Base-by-base conservation (phyloP, 2,329 filamentous ascomycete genomes). In the Orbilia oligospora region DNA sequence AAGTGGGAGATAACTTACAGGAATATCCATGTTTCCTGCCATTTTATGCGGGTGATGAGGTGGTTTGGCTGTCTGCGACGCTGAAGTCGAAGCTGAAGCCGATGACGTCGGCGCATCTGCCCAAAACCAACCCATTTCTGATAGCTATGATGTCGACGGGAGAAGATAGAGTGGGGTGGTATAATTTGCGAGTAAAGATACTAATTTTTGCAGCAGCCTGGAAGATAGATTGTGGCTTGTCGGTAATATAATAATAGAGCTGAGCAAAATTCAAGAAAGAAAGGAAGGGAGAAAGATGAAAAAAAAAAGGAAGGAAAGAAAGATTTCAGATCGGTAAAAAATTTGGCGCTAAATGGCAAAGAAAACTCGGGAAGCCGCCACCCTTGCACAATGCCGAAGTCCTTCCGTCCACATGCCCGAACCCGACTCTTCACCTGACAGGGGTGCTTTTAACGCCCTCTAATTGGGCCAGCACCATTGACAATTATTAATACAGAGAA, bases 101-200 rank as follows among this genome's bases (percentile, higher is more conserved):
- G 75, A 70, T 49, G 69, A 49, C 56, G 73, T 76, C 53, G 78
- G 56, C 38, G 79, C 86, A 78, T 91, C 89, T 85, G 90, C 89
- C 90, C 90, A 92, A 82, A 92, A 91, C 90, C 90, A 92, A 82
- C 90, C 90, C 90, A 91, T 91, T 73, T 91, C 73, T 81, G 5
- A 49, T 24, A 33, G 10, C 22, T 61, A 61, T 27, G 44, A 20
- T 46, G n/a, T 9, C n/a, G 18, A 46, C 16, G 6, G 44, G 14
- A 16, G 2, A 46, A 46, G 10, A 4, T 6, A 58, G n/a, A 22
- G 53, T 38, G 6, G n/a, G 24, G 22, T 56, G 6, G 20, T 18
- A 16, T 1, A 20, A 24, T 53, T n/a, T 58, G 51, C 61, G 46
- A 69, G 38, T 16, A 24, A 41, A 61, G 46, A 20, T 66, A 20